These are phyloP conservation scores for Phaeophleospora eucalypticola DNA, from an alignment of 2,329 filamentous ascomycete species.

Conservation along the genomic window DNA sequence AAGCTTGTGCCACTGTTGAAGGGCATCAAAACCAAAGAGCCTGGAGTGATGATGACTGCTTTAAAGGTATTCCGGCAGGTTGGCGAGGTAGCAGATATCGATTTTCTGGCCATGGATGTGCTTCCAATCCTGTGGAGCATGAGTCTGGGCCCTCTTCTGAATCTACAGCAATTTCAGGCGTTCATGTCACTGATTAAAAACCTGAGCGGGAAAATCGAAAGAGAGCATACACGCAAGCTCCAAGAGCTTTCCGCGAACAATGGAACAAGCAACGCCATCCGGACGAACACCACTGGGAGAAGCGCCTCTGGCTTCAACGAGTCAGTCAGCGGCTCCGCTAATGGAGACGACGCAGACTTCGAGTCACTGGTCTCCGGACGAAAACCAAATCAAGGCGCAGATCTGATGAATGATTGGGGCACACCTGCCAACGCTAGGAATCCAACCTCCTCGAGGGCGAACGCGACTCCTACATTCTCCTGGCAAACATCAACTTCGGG, in stretches of 20 bases:
- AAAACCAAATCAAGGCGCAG: conserved; percentile 37
- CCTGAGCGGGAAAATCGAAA: conserved; percentile 75
- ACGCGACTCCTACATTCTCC: conserved; percentile 39
- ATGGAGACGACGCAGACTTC: conserved; percentile 70
- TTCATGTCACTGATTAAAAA: conserved; percentile 88
- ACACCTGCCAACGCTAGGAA: conserved; percentile 15
- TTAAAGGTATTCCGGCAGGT: conserved; percentile 81
- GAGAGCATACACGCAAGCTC: conserved; percentile 82
- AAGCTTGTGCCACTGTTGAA: conserved; percentile 89
- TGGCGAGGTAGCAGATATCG: conserved; percentile 74
- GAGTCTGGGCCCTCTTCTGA: conserved; percentile 81
- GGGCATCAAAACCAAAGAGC: conserved; percentile 95
- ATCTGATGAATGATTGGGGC: conserved; percentile 44
- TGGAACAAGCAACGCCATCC: conserved; percentile 3
- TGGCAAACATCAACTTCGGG: conserved; percentile 37
- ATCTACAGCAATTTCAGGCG: conserved; percentile 76
- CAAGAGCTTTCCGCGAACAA: conserved; percentile 70
- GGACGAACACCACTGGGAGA: conserved; percentile 29
- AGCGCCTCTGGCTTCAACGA: conserved; percentile 57
- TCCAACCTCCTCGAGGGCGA: conserved; percentile 13
- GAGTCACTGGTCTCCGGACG: conserved; percentile 83
- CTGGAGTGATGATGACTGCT: conserved; percentile 93
- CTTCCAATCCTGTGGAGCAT: conserved; percentile 88
- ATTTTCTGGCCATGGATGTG: conserved; percentile 88
- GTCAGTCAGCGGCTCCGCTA: conserved; percentile 52